Evolutionary conservation across 495 filamentous ascomycete species (phyloP).

Genomic region (Talaromyces proteolyticus): DNA sequence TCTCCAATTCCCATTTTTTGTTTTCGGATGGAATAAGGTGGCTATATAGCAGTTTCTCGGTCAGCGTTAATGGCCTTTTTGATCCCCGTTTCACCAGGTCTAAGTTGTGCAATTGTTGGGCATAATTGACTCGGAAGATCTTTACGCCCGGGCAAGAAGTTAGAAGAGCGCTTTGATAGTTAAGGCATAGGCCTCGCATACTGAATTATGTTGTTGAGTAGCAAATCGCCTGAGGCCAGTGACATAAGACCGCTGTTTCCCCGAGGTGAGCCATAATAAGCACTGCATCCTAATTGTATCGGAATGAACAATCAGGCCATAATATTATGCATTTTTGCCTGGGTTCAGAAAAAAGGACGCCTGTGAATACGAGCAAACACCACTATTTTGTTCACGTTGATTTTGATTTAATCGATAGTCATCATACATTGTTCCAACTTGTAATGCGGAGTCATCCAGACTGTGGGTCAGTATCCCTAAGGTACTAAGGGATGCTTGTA

Average conservation of each 20-base stretch:
- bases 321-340: too few species aligned
- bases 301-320: too few species aligned
- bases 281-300: too few species aligned
- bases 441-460: too few species aligned
- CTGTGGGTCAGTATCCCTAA: too few species aligned
- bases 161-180: background rate
- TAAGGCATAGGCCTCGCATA: background rate
- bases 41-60: constrained; percentile 91
- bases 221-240: background rate
- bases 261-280: constrained; percentile 5
- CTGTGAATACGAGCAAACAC: too few species aligned
- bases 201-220: background rate
- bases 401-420: too few species aligned
- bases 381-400: too few species aligned
- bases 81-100: constrained; percentile 66
- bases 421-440: too few species aligned
- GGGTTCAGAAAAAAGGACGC: too few species aligned
- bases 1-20: constrained; percentile 66
- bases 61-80: constrained; percentile 76
- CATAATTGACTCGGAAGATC: constrained; percentile 28
- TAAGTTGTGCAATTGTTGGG: constrained; percentile 87
- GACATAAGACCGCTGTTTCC: background rate
- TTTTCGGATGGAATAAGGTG: constrained; percentile 82
- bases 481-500: too few species aligned
- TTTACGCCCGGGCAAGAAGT: too few species aligned